These are phyloP conservation scores for Aurantiochytrium sp. DNA, from an alignment of 108 stramenopile species.

Conservation along the genomic window DNA sequence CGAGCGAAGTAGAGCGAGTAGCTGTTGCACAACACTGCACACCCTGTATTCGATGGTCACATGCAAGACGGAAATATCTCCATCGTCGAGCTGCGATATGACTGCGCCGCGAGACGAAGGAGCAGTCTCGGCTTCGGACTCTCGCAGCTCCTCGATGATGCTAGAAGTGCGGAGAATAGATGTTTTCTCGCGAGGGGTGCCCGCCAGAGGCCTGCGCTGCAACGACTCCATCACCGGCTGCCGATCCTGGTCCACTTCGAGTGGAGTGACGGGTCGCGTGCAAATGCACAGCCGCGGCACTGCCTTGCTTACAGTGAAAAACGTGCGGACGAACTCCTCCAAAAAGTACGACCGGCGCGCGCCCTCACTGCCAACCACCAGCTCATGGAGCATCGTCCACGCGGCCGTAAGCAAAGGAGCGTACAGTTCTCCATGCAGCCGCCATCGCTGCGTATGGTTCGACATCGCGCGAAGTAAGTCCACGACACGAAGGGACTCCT, in stretches of 20 bases:
- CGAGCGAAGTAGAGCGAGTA: not conserved
- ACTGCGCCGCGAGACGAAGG: not conserved
- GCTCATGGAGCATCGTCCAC: not conserved
- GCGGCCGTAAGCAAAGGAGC: not conserved
- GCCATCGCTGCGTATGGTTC: not conserved
- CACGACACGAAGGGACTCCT: not conserved
- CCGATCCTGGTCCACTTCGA: not conserved
- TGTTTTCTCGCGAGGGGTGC: not conserved
- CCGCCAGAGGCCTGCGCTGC: not conserved
- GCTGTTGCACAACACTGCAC: not conserved
- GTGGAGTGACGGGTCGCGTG: not conserved
- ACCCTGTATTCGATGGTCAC: not conserved
- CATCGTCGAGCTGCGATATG: not conserved
- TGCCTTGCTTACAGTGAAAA: not conserved
- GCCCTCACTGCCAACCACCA: not conserved
- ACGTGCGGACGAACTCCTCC: conserved; percentile 5
- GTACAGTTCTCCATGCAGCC: not conserved
- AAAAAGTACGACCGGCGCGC: conserved; percentile 10
- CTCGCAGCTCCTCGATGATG: not conserved
- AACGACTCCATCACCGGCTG: not conserved
- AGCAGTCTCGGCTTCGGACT: not conserved
- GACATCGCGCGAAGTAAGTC: not conserved
- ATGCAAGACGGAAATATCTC: not conserved
- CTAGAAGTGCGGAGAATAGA: not conserved
- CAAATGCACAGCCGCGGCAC: conserved; percentile 1